phyloP scores from a whole-genome alignment of 2,329 filamentous ascomycete genomes.

The Cytospora leucostoma region DNA sequence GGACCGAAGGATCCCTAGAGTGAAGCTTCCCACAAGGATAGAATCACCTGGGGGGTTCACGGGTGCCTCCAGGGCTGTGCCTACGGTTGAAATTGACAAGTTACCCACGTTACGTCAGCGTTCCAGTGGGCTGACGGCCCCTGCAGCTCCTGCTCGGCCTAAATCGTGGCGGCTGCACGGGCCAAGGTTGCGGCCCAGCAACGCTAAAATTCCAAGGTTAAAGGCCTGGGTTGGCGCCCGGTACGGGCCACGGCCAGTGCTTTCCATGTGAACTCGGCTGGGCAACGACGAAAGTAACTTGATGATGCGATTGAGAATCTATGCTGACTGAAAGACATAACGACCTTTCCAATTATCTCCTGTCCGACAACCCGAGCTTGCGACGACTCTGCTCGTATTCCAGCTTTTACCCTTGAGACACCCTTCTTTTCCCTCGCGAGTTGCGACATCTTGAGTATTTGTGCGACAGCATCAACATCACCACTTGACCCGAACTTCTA shows the following conservation, averaged over 20 bases:
- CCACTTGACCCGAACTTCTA: neutral
- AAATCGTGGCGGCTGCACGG: neutral
- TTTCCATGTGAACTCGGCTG: neutral
- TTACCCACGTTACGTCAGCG: neutral
- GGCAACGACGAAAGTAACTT: neutral
- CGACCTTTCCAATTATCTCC: conserved; percentile 5
- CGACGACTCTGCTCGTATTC: conserved; percentile 5
- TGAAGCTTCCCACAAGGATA: too few species aligned
- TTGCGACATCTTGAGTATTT: neutral
- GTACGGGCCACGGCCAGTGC: neutral
- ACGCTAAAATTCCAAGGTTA: neutral
- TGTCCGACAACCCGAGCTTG: conserved; percentile 12
- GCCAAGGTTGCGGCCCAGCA: neutral
- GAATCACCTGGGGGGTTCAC: too few species aligned
- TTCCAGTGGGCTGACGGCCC: neutral
- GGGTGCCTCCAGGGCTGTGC: too few species aligned
- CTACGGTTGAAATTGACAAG: too few species aligned
- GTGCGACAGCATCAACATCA: conserved; percentile 1
- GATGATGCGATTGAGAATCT: conserved; percentile 12
- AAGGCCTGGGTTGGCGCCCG: neutral
- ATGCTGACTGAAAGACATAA: conserved; percentile 11
- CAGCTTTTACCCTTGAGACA: conserved; percentile 2
- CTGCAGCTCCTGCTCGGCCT: neutral
- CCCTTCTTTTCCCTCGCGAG: conserved; percentile 3
- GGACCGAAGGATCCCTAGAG: too few species aligned